Conservation (phyloP, 441 rosid genomes). For the Dalechampia spathulata region DNA sequence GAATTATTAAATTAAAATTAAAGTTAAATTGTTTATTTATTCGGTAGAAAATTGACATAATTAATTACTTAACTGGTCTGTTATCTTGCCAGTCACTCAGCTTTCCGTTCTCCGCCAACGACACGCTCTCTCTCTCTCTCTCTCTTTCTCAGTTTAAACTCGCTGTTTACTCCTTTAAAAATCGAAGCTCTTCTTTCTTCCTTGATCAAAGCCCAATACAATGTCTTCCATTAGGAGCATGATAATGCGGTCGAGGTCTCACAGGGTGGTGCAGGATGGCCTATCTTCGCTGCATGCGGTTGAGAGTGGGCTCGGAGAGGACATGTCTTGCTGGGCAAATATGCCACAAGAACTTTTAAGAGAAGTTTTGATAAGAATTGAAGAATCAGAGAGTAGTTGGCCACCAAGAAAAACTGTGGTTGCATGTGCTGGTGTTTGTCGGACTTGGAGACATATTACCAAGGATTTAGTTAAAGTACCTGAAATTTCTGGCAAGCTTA, state of each 20-base stretch:
- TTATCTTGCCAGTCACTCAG: too few species aligned
- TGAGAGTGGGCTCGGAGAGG: constrained; percentile 37
- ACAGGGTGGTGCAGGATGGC: constrained; percentile 79
- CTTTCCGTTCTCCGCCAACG: too few species aligned
- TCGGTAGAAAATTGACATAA: too few species aligned
- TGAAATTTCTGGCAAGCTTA: constrained; percentile 63
- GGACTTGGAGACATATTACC: constrained; percentile 79
- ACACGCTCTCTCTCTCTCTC: too few species aligned
- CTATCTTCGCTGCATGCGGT: constrained; percentile 25
- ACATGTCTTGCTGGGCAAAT: constrained; percentile 63
- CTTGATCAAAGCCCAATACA: too few species aligned
- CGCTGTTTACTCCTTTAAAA: too few species aligned
- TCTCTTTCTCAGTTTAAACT: too few species aligned
- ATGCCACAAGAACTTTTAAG: constrained; percentile 92
- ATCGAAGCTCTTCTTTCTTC: too few species aligned
- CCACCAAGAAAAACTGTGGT: constrained; percentile 81
- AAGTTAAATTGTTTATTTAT: too few species aligned
- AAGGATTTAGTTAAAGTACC: constrained; percentile 81
- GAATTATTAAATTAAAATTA: too few species aligned
- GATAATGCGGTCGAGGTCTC: constrained; percentile 70
- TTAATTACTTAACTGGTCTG: too few species aligned
- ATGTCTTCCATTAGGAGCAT: constrained; percentile 42
- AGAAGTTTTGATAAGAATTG: constrained; percentile 75
- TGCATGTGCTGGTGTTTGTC: constrained; percentile 94
- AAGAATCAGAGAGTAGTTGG: constrained; percentile 70